These are phyloP conservation scores for Apostasia ramifera DNA, from an alignment of 106 monocot species.

Conservation along the genomic window DNA sequence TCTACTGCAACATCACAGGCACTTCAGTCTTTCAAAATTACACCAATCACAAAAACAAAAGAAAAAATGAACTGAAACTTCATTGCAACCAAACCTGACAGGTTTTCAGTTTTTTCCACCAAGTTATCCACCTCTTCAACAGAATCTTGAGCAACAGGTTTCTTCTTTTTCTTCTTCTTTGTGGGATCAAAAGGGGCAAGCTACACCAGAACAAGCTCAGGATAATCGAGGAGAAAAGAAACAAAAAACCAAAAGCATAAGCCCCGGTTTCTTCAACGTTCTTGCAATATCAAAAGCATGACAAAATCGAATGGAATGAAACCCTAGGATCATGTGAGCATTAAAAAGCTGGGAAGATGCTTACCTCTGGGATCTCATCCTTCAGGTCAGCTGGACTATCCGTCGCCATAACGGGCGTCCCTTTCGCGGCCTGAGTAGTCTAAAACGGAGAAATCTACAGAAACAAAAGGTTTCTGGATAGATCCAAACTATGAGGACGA, in stretches of 20 bases:
- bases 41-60: background rate
- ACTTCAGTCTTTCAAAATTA: background rate
- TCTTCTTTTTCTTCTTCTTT: slow-evolving; percentile 86
- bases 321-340: background rate
- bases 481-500: too few species aligned
- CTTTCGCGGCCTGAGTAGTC: background rate
- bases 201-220: slow-evolving; percentile 15
- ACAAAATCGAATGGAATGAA: background rate
- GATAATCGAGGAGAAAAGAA: background rate
- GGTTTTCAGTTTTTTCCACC: slow-evolving; percentile 33
- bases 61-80: background rate
- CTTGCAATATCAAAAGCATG: background rate
- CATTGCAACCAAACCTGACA: slow-evolving; percentile 26
- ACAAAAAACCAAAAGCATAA: background rate
- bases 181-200: slow-evolving; percentile 53
- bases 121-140: slow-evolving; percentile 35
- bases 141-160: slow-evolving; percentile 42
- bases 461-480: too few species aligned
- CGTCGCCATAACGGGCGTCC: slow-evolving; percentile 6
- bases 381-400: slow-evolving; percentile 17
- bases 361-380: slow-evolving; percentile 28
- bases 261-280: too few species aligned
- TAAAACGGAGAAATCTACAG: too few species aligned
- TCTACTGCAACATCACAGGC: slow-evolving; percentile 25
- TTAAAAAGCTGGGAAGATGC: background rate